Evolutionary conservation across 257 asterid genomes (phyloP), one percentile per base, ranked within the genome.

Genomic region (Solanum raphanifolium): DNA sequence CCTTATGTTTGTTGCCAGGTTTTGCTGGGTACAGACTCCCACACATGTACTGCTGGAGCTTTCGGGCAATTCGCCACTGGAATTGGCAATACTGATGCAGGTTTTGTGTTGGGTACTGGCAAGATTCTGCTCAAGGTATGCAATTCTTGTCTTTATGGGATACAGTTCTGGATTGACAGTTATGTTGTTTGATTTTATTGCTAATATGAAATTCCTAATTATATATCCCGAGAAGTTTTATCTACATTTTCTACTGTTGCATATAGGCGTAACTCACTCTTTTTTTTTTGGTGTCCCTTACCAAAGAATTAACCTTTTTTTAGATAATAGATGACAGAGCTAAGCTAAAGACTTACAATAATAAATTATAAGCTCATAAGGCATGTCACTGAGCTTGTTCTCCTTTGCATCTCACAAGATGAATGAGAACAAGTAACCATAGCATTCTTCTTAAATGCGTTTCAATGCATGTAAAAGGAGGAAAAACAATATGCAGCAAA

Each of bases 41-140:
- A 97, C 90, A 96, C 99, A 13, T 97, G 99, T 90, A 96, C 99
- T 39, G 99, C 99, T 74, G 99, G 99, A 86, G 99, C 99, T 90
- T 97, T 97, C 84, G 99, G 99, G 71, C 98, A 95, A 87, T 95
- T 97, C 87, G 96, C 99, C 41, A 95, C 98, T 89, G 98, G 99
- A 88, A 97, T 96, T 90, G 99, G 99, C 81, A 97, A 90, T 86
- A 97, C 99, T 39, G 99, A 97, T 97, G 98, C 99, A 7, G 99
- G 99, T 41, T 97, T 97, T 84, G 99, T 97, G 46, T 89, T 96
- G 85, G 99, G 99, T 69, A 75, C 99, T 21, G 99, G 99, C 88
- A 97, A 97, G 93, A 97, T 97, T 92, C 91, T 97, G 93, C 98
- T 97, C 65, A 97, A 97, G 99, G 99, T 95, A 87, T 88, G 83